Evolutionary conservation across 345 rosid genomes (phyloP).

Genomic region (Camelina neglecta): DNA sequence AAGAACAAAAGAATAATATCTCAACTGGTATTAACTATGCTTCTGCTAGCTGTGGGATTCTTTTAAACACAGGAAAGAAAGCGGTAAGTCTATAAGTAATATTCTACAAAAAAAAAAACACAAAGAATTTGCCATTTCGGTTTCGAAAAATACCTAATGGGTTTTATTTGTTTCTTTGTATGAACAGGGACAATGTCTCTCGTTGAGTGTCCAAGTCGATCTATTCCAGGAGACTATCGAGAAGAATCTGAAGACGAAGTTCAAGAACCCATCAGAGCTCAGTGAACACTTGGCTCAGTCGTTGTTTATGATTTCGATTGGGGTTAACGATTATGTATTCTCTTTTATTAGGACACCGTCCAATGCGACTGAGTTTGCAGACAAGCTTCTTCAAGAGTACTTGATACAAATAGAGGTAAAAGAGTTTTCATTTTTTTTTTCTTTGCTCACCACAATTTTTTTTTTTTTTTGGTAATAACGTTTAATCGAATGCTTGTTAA

Average conservation of each 20-base stretch:
- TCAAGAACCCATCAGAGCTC: slow-evolving; percentile 23
- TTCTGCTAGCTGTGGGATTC: slow-evolving; percentile 45
- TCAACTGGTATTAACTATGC: slow-evolving; percentile 46
- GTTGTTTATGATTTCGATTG: slow-evolving; percentile 38
- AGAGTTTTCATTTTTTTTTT: background rate
- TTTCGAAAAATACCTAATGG: background rate
- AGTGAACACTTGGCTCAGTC: slow-evolving; percentile 34
- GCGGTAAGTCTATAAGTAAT: slow-evolving; percentile 14
- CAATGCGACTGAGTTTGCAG: slow-evolving; percentile 22
- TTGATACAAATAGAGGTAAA: slow-evolving; percentile 33
- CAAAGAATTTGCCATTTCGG: background rate
- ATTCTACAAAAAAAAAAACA: slow-evolving; percentile 21
- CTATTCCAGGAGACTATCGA: slow-evolving; percentile 25
- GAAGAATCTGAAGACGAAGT: slow-evolving; percentile 26
- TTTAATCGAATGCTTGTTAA: background rate
- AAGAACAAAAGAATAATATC: slow-evolving; percentile 27
- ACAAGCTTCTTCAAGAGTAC: slow-evolving; percentile 34
- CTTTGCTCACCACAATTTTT: background rate
- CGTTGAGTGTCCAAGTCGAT: slow-evolving; percentile 39
- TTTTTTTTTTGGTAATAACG: too few relatives aligned
- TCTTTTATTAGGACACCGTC: too few relatives aligned
- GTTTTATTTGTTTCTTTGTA: slow-evolving; percentile 11
- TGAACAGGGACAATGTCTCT: slow-evolving; percentile 39
- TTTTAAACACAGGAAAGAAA: slow-evolving; percentile 22
- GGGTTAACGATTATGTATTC: slow-evolving; percentile 33